These are phyloP conservation scores for Iris macrosiphon DNA, from an alignment of 106 monocot genomes.

Conservation along the genomic window DNA sequence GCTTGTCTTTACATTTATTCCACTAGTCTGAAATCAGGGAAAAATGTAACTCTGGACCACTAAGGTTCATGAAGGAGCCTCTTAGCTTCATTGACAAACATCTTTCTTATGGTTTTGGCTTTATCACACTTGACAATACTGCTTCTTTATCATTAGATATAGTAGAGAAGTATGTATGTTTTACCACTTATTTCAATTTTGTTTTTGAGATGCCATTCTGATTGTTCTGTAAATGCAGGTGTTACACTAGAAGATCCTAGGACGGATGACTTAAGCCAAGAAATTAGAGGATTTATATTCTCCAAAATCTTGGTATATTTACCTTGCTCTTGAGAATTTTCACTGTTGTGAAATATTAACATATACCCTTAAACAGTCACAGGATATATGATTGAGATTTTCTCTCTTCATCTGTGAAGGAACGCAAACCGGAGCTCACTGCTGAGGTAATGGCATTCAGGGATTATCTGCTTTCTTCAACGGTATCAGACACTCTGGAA, in stretches of 20 bases:
- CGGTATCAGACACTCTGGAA: constrained; percentile 84
- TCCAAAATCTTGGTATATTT: constrained; percentile 84
- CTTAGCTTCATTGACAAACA: too few relatives aligned
- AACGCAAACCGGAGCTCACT: constrained; percentile 82
- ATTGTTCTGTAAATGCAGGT: constrained; percentile 33
- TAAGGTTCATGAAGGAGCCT: too few relatives aligned
- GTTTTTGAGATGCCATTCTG: too few relatives aligned
- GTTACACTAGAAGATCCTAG: constrained; percentile 74
- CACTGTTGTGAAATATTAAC: neutral
- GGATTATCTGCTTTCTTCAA: constrained; percentile 83
- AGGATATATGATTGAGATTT: too few relatives aligned
- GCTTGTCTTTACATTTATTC: too few relatives aligned
- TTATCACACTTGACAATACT: too few relatives aligned
- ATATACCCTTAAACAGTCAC: neutral
- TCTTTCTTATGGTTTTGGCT: too few relatives aligned
- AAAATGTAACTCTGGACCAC: too few relatives aligned
- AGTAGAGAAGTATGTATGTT: too few relatives aligned
- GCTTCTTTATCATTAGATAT: too few relatives aligned
- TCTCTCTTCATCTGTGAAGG: constrained; percentile 18
- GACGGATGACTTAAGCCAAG: constrained; percentile 87
- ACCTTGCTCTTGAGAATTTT: neutral
- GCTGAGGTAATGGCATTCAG: constrained; percentile 81
- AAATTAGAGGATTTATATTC: constrained; percentile 97
- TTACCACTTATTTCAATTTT: too few relatives aligned
- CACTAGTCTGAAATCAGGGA: too few relatives aligned